Evolutionary conservation across 2,329 filamentous ascomycete genomes (phyloP).

Genomic region (Colletotrichum neosansevieriae): DNA sequence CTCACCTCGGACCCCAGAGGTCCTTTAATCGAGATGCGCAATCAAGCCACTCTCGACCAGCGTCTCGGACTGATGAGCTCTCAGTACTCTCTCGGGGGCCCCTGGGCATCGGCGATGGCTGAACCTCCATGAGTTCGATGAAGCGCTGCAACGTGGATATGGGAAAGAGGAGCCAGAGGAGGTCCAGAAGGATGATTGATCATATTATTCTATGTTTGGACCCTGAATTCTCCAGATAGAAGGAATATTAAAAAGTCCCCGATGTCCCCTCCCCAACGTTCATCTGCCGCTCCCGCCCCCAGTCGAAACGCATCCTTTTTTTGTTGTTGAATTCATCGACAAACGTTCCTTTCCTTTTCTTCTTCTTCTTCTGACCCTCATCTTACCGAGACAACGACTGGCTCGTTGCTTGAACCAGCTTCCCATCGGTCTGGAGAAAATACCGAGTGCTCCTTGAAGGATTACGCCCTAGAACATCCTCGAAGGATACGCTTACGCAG

Average conservation of each 20-base stretch:
- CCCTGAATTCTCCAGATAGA: conserved; percentile 28
- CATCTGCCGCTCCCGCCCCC: conserved; percentile 7
- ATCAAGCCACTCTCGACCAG: conserved; percentile 33
- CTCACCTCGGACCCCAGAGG: conserved; percentile 7
- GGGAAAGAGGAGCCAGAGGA: conserved; percentile 1
- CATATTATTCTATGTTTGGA: conserved; percentile 24
- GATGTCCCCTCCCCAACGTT: conserved; percentile 9
- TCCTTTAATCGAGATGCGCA: conserved; percentile 35
- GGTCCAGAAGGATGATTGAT: conserved; percentile 28
- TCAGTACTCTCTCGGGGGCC: neutral
- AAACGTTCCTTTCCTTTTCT: conserved; percentile 14
- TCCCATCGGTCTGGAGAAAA: conserved; percentile 27
- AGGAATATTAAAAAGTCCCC: conserved; percentile 23
- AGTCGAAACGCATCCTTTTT: conserved; percentile 9
- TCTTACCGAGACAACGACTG: conserved; percentile 10
- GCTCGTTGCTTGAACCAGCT: conserved; percentile 18
- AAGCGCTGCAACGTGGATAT: conserved; percentile 8
- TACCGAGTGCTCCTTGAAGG: conserved; percentile 17
- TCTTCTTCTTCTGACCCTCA: conserved; percentile 4
- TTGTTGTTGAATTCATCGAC: neutral
- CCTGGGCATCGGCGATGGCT: conserved; percentile 3
- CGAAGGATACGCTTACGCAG: conserved; percentile 21
- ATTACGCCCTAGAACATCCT: neutral
- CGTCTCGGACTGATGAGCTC: conserved; percentile 39
- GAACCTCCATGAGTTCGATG: conserved; percentile 1